Evolutionary conservation across 73 alveolate species (phyloP).

Genomic region (Stentor coeruleus): DNA sequence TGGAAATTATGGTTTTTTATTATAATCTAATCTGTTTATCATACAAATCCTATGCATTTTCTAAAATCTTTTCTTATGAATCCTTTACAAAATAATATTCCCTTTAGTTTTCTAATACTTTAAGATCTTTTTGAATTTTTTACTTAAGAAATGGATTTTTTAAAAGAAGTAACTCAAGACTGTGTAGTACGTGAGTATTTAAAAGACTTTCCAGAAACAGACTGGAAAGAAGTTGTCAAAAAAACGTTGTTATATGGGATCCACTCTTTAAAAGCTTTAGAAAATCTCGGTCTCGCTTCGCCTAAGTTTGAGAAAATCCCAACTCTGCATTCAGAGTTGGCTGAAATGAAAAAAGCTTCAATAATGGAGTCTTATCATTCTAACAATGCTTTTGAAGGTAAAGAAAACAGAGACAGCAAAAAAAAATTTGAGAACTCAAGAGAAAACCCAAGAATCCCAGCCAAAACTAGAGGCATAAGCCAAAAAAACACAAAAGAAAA

Average conservation of each 20-base stretch:
- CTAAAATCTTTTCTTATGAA: too few species aligned
- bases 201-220: slow-evolving; percentile 13
- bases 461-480: background rate
- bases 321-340: background rate
- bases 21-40: too few species aligned
- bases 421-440: too few species aligned
- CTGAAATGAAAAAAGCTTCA: background rate
- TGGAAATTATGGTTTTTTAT: too few species aligned
- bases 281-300: slow-evolving; percentile 2
- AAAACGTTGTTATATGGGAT: slow-evolving; percentile 22
- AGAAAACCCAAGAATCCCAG: background rate
- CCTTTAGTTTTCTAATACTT: too few species aligned
- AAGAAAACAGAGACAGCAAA: too few species aligned
- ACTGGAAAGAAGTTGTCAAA: slow-evolving; percentile 16
- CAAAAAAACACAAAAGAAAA: background rate
- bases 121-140: too few species aligned
- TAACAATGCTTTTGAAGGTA: too few species aligned
- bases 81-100: too few species aligned
- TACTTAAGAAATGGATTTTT: background rate
- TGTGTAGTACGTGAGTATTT: background rate
- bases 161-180: background rate
- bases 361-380: too few species aligned
- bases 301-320: background rate
- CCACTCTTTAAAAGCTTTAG: slow-evolving; percentile 12
- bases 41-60: too few species aligned